Conservation (phyloP, 768 basidiomycete species). For the Lentinula raphanica region DNA sequence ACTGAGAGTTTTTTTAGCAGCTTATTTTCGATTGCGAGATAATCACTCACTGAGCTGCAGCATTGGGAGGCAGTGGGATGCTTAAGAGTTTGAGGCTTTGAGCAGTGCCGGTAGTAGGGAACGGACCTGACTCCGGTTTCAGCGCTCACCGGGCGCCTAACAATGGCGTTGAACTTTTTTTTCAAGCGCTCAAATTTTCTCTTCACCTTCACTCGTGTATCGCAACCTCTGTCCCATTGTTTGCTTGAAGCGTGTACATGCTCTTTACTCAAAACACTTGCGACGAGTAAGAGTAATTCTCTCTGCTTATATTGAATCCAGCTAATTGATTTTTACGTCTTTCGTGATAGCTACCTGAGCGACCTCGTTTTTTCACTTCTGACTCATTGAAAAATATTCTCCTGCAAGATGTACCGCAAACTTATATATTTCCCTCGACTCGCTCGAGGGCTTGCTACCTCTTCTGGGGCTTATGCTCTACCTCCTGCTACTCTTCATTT, state of each 20-base stretch:
- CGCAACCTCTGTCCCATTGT: background rate
- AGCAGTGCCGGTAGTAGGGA: too few species aligned
- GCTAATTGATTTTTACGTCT: background rate
- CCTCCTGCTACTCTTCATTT: conserved; percentile 83
- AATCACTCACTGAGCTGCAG: too few species aligned
- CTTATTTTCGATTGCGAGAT: too few species aligned
- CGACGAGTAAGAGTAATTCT: conserved; percentile 63
- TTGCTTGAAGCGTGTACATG: conserved; percentile 45
- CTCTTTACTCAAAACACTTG: conserved; percentile 82
- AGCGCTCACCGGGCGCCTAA: too few species aligned
- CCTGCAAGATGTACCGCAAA: conserved; percentile 50
- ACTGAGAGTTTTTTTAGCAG: too few species aligned
- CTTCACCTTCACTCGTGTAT: background rate
- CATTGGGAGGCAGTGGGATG: too few species aligned
- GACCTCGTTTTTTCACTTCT: conserved; percentile 82
- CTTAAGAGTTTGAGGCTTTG: too few species aligned
- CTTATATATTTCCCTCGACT: conserved; percentile 45
- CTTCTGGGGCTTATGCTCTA: conserved; percentile 31
- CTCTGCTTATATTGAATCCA: conserved; percentile 12
- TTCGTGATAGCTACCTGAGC: conserved; percentile 65
- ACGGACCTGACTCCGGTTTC: too few species aligned
- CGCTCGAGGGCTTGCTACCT: conserved; percentile 63
- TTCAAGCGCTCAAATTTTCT: background rate
- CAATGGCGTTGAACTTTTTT: too few species aligned
- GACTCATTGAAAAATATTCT: conserved; percentile 27